Base-by-base conservation (phyloP, 139 green algal species). In the Deuterostichococcus epilithicus region DNA sequence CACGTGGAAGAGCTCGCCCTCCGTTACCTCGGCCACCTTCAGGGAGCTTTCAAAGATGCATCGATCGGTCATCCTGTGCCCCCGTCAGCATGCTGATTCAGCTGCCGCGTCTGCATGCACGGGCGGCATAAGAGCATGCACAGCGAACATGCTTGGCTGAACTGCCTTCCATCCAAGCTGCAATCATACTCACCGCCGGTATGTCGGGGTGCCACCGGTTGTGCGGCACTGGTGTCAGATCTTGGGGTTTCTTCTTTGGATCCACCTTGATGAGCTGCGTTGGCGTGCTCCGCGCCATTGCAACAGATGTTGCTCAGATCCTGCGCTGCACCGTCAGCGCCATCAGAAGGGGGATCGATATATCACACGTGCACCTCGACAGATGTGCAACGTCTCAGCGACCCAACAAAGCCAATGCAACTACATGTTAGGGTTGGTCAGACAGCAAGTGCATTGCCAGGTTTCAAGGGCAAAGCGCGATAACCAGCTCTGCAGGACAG, bases 171-270 rank as follows among this genome's bases (percentile, higher is more conserved):
- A 67, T 67, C 59, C 10, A 10, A 32, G 10, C 59, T 32, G n/a
- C n/a, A n/a, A n/a, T n/a, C n/a, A n/a, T n/a, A 58, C 76, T 66
- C 72, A 91, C 83, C 37, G 76, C 59, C 15, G 90, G 90, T 35
- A 94, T 94, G 73, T 94, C 89, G 18, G 88, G 88, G 52, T 92
- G 89, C 89, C 88, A 92, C 60, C 90, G 74, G 83, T 94, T 94
- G 80, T 94, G 90, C 33, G 88, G 80, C n/a, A 83, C 73, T 77
- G 34, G 22, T n/a, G 81, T 66, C 81, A 94, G 90, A 42, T 94
- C 89, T 68, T 73, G 85, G 1, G 90, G 67, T 4, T 71, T 67
- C 80, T 93, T 94, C 5, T 45, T 78, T 6, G 78, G 42, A 73
- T 94, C 89, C 25, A 94, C 85, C 13, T 66, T 81, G 76, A 93